Conservation (phyloP, 768 basidiomycete species). For the Russula foetens region DNA sequence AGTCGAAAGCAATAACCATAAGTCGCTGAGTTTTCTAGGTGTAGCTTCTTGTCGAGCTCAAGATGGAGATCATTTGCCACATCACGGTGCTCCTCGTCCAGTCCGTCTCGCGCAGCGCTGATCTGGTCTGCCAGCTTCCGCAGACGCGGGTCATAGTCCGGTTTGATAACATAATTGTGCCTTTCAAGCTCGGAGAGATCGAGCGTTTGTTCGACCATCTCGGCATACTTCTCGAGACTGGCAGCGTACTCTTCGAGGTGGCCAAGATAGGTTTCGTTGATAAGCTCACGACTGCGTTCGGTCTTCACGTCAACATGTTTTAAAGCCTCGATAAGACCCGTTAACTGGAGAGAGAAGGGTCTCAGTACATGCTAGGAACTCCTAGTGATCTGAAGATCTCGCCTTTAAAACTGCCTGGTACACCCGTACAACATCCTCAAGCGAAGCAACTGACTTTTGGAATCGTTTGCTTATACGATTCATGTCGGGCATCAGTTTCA, state of each 20-base stretch:
- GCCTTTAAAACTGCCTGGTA: conserved; percentile 91
- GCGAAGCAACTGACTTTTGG: conserved; percentile 69
- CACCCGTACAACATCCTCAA: conserved; percentile 93
- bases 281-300: conserved; percentile 41
- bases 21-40: conserved; percentile 82
- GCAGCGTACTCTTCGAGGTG: conserved; percentile 48
- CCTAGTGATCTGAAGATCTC: not conserved
- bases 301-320: conserved; percentile 40
- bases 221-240: conserved; percentile 68
- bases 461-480: conserved; percentile 88
- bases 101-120: conserved; percentile 59
- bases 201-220: conserved; percentile 95
- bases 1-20: conserved; percentile 92
- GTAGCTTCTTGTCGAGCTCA: conserved; percentile 91
- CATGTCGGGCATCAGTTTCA: conserved; percentile 92
- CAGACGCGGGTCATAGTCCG: conserved; percentile 78
- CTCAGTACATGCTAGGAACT: not conserved
- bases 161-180: conserved; percentile 87
- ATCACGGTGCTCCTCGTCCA: conserved; percentile 73
- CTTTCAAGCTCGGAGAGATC: conserved; percentile 80
- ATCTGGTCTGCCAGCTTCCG: conserved; percentile 61
- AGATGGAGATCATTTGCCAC: conserved; percentile 66
- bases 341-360: conserved; percentile 40
- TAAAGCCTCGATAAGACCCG: conserved; percentile 62
- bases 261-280: conserved; percentile 60